These are phyloP conservation scores for Scenedesmus sp. DNA, from an alignment of 163 green algal species.

Conservation along the genomic window DNA sequence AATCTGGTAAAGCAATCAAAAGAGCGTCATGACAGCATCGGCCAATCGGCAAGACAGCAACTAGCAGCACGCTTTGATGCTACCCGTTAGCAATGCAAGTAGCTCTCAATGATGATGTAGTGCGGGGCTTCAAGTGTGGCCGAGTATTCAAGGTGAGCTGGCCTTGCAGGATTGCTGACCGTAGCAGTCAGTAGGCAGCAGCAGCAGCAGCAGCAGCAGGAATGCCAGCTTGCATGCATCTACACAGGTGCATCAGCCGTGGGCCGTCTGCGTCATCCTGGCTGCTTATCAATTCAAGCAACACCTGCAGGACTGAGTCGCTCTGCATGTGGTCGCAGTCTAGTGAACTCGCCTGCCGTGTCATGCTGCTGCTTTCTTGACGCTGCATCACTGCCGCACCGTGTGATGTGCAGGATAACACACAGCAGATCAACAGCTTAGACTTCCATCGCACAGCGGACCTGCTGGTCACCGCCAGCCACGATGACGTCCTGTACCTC, in stretches of 20 bases:
- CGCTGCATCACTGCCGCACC: background rate
- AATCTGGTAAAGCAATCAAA: no score
- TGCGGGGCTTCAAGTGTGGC: conserved; percentile 74
- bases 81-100: conserved; percentile 56
- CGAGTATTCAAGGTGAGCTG: conserved; percentile 78
- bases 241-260: no score
- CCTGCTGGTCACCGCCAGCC: conserved; percentile 87
- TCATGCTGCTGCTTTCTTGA: background rate
- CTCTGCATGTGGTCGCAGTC: no score
- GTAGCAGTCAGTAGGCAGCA: background rate
- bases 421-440: conserved; percentile 88
- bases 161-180: background rate
- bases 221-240: background rate
- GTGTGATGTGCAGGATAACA: conserved; percentile 60
- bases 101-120: conserved; percentile 68
- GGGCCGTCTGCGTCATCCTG: no score
- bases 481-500: conserved; percentile 92
- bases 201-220: conserved; percentile 25
- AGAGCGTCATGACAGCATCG: background rate
- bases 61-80: background rate
- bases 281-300: no score
- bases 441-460: conserved; percentile 94
- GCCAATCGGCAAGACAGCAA: background rate
- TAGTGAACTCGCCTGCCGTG: background rate
- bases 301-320: background rate